phyloP scores from a whole-genome alignment of 2,329 filamentous ascomycete genomes.

The Onygenales sp. region DNA sequence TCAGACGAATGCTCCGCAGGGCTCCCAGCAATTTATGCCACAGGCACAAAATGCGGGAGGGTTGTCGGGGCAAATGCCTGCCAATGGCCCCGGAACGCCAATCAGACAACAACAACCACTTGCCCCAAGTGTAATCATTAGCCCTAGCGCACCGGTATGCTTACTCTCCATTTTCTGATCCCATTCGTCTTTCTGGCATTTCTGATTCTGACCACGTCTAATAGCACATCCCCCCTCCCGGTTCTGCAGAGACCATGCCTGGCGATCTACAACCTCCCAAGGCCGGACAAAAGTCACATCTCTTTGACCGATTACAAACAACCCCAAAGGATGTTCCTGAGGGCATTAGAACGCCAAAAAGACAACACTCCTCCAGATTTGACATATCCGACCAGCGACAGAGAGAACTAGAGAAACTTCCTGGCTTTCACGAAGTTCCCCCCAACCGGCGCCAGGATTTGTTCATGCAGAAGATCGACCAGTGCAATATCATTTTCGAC shows the following conservation, averaged over 20 bases:
- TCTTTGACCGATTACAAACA: slow-evolving; percentile 82
- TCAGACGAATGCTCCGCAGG: slow-evolving; percentile 19
- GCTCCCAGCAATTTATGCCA: slow-evolving; percentile 29
- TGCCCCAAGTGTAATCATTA: slow-evolving; percentile 86
- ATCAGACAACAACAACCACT: slow-evolving; percentile 53
- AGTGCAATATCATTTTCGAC: slow-evolving; percentile 99
- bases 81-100: slow-evolving; percentile 51
- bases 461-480: slow-evolving; percentile 99
- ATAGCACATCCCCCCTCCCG: slow-evolving; percentile 84
- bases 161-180: slow-evolving; percentile 4
- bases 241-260: slow-evolving; percentile 94
- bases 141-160: slow-evolving; percentile 82
- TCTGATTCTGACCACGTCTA: background rate
- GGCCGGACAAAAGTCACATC: slow-evolving; percentile 75
- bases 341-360: slow-evolving; percentile 86
- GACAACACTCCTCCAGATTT: slow-evolving; percentile 94
- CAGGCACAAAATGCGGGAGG: slow-evolving; percentile 22
- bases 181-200: background rate
- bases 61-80: slow-evolving; percentile 23
- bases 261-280: slow-evolving; percentile 93
- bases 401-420: slow-evolving; percentile 90
- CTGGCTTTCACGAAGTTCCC: slow-evolving; percentile 94
- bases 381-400: slow-evolving; percentile 87
- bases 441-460: slow-evolving; percentile 90
- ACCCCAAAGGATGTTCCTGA: slow-evolving; percentile 96